Percentiles rank a stretch among this genome's conserved stretches.
These are phyloP conservation scores for Rhynchosporium graminicola DNA, from an alignment of 2,329 filamentous ascomycete species.

Conservation along the genomic window DNA sequence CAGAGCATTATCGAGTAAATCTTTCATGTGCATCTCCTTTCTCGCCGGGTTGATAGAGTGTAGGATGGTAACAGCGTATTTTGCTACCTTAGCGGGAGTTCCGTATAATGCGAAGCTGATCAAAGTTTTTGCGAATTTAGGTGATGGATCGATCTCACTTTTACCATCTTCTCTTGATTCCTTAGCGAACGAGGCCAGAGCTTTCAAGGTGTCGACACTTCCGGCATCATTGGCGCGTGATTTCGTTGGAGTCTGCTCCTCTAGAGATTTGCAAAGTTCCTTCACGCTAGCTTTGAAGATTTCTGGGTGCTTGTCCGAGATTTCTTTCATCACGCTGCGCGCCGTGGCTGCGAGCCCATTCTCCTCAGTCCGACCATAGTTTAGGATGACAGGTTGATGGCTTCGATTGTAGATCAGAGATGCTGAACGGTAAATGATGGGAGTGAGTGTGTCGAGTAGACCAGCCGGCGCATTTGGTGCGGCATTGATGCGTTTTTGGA, in stretches of 20 bases:
- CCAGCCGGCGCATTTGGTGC: slow-evolving; percentile 57
- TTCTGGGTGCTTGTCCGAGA: slow-evolving; percentile 84
- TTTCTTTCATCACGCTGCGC: slow-evolving; percentile 87
- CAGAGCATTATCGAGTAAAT: slow-evolving; percentile 75
- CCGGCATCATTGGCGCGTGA: slow-evolving; percentile 67
- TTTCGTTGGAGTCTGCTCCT: slow-evolving; percentile 74
- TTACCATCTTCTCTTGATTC: slow-evolving; percentile 57
- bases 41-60: slow-evolving; percentile 58
- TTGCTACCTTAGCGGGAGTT: slow-evolving; percentile 77
- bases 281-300: slow-evolving; percentile 92
- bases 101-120: slow-evolving; percentile 82
- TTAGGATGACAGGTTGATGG: slow-evolving; percentile 87
- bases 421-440: slow-evolving; percentile 80
- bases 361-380: slow-evolving; percentile 81
- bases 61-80: slow-evolving; percentile 90
- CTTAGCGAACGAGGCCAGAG: slow-evolving; percentile 87
- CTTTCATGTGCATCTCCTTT: slow-evolving; percentile 83
- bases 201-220: slow-evolving; percentile 89
- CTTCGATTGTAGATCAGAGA: slow-evolving; percentile 92
- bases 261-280: slow-evolving; percentile 84
- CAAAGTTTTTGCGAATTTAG: slow-evolving; percentile 78
- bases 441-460: slow-evolving; percentile 76
- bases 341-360: slow-evolving; percentile 75
- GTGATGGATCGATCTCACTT: slow-evolving; percentile 77
- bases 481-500: slow-evolving; percentile 77